Percentiles rank a stretch among this genome's conserved stretches.
phyloP scores from a whole-genome alignment of 495 filamentous ascomycete species.

The Xylaria venustula region DNA sequence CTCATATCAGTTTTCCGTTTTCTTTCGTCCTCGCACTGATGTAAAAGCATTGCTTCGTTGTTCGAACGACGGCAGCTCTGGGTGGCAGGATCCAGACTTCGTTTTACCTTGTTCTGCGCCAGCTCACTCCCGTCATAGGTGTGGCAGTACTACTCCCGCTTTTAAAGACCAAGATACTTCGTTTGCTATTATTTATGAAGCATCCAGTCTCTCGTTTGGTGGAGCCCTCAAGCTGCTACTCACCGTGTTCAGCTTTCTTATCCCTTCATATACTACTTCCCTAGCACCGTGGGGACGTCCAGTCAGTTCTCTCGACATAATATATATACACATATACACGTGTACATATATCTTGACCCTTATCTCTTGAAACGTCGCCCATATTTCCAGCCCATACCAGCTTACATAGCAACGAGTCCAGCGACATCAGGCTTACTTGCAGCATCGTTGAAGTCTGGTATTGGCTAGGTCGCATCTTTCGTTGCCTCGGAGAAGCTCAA shows the following conservation, averaged over 20 bases:
- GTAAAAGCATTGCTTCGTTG: slow-evolving; percentile 1
- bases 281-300: background rate
- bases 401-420: background rate
- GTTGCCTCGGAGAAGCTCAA: background rate
- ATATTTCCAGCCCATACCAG: background rate
- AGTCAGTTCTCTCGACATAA: background rate
- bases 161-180: background rate
- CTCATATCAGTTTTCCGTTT: background rate
- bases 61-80: background rate
- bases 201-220: slow-evolving; percentile 6
- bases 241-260: background rate
- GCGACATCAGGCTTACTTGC: slow-evolving; percentile 8
- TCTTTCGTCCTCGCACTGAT: background rate
- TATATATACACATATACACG: no score
- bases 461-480: background rate
- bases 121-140: slow-evolving; percentile 4
- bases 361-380: no score
- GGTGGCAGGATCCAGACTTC: background rate
- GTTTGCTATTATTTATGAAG: background rate
- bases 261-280: background rate
- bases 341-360: no score
- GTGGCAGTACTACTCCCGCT: background rate
- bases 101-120: background rate
- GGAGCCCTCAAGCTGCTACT: background rate
- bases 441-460: background rate